Percentiles rank a stretch among this genome's conserved stretches.
These are phyloP conservation scores for Penicillium fimorum DNA, from an alignment of 495 filamentous ascomycete species.

Conservation along the genomic window DNA sequence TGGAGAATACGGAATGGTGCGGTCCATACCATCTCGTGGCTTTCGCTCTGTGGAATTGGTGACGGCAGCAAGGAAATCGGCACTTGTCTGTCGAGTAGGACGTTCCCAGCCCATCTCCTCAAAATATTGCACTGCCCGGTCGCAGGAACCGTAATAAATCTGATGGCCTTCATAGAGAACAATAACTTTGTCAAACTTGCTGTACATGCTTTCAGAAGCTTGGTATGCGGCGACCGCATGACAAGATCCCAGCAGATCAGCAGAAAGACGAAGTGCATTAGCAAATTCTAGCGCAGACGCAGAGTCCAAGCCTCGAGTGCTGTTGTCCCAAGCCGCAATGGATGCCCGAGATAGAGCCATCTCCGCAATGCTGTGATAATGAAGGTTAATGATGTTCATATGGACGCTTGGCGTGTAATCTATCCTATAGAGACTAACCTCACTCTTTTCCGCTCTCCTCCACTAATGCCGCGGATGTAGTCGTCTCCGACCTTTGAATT, in stretches of 20 bases:
- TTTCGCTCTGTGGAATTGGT: too few relatives aligned
- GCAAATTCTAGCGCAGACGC: constrained; percentile 72
- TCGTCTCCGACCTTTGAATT: too few relatives aligned
- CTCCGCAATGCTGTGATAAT: too few relatives aligned
- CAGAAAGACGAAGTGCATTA: constrained; percentile 70
- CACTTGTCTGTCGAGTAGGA: too few relatives aligned
- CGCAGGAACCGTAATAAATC: constrained; percentile 65
- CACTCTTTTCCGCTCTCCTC: too few relatives aligned
- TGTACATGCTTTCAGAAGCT: constrained; percentile 81
- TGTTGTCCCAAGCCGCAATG: constrained; percentile 81
- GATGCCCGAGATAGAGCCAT: constrained; percentile 67
- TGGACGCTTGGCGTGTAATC: too few relatives aligned
- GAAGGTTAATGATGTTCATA: too few relatives aligned
- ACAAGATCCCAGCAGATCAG: constrained; percentile 68
- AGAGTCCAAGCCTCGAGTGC: constrained; percentile 79
- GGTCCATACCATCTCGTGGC: too few relatives aligned
- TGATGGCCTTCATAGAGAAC: constrained; percentile 64
- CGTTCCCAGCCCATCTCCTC: constrained; percentile 58
- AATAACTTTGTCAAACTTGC: constrained; percentile 59
- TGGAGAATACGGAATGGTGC: too few relatives aligned
- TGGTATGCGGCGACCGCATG: constrained; percentile 85
- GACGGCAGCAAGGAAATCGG: too few relatives aligned
- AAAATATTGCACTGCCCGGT: constrained; percentile 61
- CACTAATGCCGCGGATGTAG: too few relatives aligned
- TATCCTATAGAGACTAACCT: too few relatives aligned